Percentiles rank a stretch among this genome's conserved stretches.
phyloP scores from a whole-genome alignment of 148 eudicot species.

The Tetragonia tetragonoides region DNA sequence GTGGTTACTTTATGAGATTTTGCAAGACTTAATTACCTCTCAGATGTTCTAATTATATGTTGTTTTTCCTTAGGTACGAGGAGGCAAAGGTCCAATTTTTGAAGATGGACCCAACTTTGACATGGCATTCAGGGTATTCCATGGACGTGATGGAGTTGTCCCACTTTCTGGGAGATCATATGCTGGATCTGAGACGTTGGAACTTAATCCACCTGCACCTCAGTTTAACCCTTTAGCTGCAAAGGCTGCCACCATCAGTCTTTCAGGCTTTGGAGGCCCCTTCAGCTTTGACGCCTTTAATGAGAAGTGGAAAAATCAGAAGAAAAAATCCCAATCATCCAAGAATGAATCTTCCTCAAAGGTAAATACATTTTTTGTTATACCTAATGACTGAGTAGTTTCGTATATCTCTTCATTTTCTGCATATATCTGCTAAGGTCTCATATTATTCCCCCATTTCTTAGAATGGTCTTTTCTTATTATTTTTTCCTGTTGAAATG shows the following conservation, averaged over 20 bases:
- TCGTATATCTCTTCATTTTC: neutral
- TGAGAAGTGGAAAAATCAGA: slow-evolving; percentile 62
- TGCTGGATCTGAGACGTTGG: slow-evolving; percentile 43
- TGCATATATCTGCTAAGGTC: neutral
- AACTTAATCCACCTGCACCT: slow-evolving; percentile 44
- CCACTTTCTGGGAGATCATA: slow-evolving; percentile 77
- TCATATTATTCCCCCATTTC: neutral
- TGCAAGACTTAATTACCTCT: slow-evolving; percentile 4
- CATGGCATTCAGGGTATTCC: slow-evolving; percentile 83
- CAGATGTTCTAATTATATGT: neutral
- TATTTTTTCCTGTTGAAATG: neutral
- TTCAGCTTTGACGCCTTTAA: slow-evolving; percentile 86
- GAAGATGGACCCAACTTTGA: slow-evolving; percentile 99
- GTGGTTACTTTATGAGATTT: slow-evolving; percentile 3
- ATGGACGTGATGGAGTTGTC: slow-evolving; percentile 92
- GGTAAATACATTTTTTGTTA: slow-evolving; percentile 36
- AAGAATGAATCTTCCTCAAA: slow-evolving; percentile 59
- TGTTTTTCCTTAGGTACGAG: slow-evolving; percentile 47
- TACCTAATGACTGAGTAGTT: neutral
- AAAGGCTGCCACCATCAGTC: slow-evolving; percentile 91
- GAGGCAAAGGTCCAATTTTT: slow-evolving; percentile 90
- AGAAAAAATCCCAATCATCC: slow-evolving; percentile 54
- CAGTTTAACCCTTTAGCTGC: slow-evolving; percentile 95
- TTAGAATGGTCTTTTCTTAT: neutral
- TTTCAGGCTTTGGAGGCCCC: slow-evolving; percentile 76